Evolutionary conservation across 164 flowering plant species (phyloP).

Genomic region (Sextonia rubra): DNA sequence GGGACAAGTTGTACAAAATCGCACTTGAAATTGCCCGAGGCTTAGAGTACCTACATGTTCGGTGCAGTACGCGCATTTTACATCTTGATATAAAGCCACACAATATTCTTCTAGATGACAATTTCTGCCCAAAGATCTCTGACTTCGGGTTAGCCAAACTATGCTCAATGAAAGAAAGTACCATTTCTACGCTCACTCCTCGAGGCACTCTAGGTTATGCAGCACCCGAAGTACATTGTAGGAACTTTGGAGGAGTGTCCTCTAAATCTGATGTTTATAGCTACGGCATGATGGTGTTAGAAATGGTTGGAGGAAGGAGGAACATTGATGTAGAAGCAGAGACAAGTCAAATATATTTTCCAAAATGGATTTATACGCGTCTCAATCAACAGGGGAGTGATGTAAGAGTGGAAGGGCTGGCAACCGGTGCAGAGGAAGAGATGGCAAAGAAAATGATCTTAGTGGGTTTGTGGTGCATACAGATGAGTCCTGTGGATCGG

Average conservation of each 20-base stretch:
- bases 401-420: background rate
- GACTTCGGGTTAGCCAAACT: no score
- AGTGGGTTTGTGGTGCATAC: constrained; percentile 9
- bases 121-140: no score
- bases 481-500: constrained; percentile 3
- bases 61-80: no score
- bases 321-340: no score
- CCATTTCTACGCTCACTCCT: background rate
- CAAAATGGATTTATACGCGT: background rate
- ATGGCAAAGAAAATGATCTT: constrained; percentile 6
- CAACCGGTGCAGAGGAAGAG: background rate
- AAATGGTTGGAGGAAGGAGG: constrained; percentile 10
- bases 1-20: no score
- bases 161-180: background rate
- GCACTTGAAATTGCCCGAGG: no score
- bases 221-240: constrained; percentile 6
- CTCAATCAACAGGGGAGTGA: background rate
- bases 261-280: constrained; percentile 10
- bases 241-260: constrained; percentile 3
- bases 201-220: constrained; percentile 12
- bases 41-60: constrained; percentile 10
- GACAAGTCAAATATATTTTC: no score
- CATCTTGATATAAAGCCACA: no score
- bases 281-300: constrained; percentile 9
- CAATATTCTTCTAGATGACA: no score